phyloP scores from a whole-genome alignment of 2,329 filamentous ascomycete genomes.

The Didymosphaeria variabile region DNA sequence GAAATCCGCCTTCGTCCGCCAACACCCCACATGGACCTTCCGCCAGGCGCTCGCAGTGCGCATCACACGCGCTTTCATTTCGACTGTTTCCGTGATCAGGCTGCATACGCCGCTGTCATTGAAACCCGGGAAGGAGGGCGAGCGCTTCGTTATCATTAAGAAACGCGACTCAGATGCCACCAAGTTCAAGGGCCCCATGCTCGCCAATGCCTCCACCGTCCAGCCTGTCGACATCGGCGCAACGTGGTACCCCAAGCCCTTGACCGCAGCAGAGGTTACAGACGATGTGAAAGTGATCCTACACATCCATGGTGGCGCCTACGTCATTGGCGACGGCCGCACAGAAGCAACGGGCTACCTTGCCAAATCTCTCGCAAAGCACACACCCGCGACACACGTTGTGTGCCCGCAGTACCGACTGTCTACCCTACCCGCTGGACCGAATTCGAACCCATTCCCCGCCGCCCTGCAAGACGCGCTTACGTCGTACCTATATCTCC shows the following conservation, averaged over 20 bases:
- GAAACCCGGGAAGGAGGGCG: constrained; percentile 48
- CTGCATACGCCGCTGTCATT: constrained; percentile 43
- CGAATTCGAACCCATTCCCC: constrained; percentile 57
- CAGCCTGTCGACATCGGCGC: constrained; percentile 51
- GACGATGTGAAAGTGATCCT: constrained; percentile 48
- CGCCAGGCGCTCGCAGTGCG: constrained; percentile 50
- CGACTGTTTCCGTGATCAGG: constrained; percentile 43
- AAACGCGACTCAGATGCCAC: constrained; percentile 22
- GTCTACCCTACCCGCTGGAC: constrained; percentile 48
- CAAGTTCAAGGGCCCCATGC: constrained; percentile 41
- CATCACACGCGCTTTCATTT: constrained; percentile 44
- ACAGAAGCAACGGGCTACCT: constrained; percentile 44
- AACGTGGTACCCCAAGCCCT: constrained; percentile 53
- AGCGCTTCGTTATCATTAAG: constrained; percentile 49
- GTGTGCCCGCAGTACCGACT: constrained; percentile 61
- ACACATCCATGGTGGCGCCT: constrained; percentile 62
- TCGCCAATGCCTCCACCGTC: constrained; percentile 38
- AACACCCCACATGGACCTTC: constrained; percentile 51
- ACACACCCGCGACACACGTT: constrained; percentile 51
- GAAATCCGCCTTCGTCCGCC: constrained; percentile 51
- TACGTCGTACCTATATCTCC: constrained; percentile 57
- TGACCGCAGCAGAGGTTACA: constrained; percentile 20
- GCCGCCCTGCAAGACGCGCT: constrained; percentile 61
- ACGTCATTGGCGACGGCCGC: constrained; percentile 56
- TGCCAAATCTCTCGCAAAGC: constrained; percentile 44